These are phyloP conservation scores for Umbelopsis sp. DNA, from an alignment of 192 early-diverging fungal genomes.

Conservation along the genomic window DNA sequence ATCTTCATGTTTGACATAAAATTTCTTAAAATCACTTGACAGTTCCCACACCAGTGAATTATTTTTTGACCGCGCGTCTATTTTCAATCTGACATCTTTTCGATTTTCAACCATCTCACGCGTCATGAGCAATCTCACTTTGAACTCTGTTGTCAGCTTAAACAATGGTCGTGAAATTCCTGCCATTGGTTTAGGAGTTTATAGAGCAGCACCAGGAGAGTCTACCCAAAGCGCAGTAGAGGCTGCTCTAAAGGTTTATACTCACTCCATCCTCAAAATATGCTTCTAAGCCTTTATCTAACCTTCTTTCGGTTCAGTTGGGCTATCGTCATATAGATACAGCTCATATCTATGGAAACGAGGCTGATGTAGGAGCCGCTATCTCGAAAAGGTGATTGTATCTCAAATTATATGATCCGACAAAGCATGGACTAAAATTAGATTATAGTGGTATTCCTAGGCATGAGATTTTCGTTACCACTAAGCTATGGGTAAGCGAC, in stretches of 20 bases:
- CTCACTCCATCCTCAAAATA: neutral
- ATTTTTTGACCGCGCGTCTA: no score
- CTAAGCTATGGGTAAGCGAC: conserved; percentile 53
- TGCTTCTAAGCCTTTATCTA: no score
- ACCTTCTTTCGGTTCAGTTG: neutral
- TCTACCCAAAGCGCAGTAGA: conserved; percentile 61
- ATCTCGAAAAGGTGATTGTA: conserved; percentile 47
- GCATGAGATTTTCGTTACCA: conserved; percentile 77
- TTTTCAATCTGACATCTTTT: neutral
- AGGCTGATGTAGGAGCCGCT: conserved; percentile 76
- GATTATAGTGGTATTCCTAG: conserved; percentile 65
- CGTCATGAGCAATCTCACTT: neutral
- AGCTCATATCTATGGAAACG: conserved; percentile 64
- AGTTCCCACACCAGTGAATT: neutral
- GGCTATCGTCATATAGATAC: conserved; percentile 75
- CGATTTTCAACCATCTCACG: neutral
- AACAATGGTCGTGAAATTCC: conserved; percentile 68
- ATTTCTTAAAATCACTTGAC: no score
- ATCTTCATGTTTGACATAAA: no score
- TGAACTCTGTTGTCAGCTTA: neutral
- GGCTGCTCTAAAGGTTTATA: conserved; percentile 53
- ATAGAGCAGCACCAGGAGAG: conserved; percentile 56
- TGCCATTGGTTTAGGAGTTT: conserved; percentile 47
- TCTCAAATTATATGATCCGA: conserved; percentile 47
- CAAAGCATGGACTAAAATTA: conserved; percentile 74